These are phyloP conservation scores for Teratosphaeria nubilosa DNA, from an alignment of 2,329 filamentous ascomycete species.

Conservation along the genomic window DNA sequence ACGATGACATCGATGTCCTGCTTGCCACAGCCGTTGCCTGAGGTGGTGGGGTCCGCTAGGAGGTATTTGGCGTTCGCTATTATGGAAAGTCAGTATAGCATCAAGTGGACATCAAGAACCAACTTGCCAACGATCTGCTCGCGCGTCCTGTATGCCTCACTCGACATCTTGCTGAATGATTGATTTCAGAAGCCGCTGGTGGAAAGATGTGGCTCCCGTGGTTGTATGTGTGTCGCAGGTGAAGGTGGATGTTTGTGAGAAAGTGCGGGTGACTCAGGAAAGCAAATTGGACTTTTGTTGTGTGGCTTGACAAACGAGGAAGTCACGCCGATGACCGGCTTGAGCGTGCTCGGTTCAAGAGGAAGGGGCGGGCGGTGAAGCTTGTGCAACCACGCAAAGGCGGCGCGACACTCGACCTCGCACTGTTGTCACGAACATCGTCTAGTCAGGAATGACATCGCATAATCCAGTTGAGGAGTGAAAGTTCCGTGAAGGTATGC, in stretches of 20 bases:
- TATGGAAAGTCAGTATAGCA: neutral
- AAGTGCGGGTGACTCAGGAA: neutral
- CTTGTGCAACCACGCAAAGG: neutral
- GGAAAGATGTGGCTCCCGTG: neutral
- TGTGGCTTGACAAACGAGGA: neutral
- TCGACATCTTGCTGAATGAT: neutral
- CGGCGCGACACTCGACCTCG: neutral
- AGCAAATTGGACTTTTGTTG: neutral
- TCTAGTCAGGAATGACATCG: too few species aligned
- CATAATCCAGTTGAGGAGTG: too few species aligned
- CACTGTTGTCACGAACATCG: neutral
- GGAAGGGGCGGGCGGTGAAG: neutral
- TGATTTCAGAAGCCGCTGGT: neutral
- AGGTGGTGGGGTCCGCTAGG: slow-evolving; percentile 2
- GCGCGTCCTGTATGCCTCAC: slow-evolving; percentile 2
- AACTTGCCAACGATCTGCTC: slow-evolving; percentile 11
- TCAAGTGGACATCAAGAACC: neutral
- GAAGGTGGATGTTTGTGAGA: neutral
- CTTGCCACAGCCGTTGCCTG: neutral
- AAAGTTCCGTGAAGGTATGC: too few species aligned
- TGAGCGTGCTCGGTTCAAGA: neutral
- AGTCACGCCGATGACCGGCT: neutral
- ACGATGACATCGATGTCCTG: slow-evolving; percentile 13
- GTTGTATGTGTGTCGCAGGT: neutral
- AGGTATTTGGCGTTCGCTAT: slow-evolving; percentile 16